These are phyloP conservation scores for Wickerhamiella dianesei DNA, from an alignment of 805 yeast genomes.

Conservation along the genomic window DNA sequence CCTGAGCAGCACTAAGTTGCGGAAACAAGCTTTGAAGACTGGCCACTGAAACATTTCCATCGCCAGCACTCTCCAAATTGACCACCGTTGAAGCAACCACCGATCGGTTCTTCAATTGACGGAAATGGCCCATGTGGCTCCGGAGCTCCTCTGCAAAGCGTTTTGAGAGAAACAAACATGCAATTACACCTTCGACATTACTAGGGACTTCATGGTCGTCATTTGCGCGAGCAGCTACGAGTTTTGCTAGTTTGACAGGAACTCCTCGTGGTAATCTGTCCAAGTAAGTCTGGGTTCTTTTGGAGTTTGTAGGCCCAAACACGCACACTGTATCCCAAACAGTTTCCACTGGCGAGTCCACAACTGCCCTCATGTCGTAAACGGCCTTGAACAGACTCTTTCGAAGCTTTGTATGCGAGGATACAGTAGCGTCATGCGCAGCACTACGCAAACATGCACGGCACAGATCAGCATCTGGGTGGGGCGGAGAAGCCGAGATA, in stretches of 20 bases:
- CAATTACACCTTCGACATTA: background rate
- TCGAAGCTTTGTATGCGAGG: slow-evolving; percentile 4
- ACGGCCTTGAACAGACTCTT: slow-evolving; percentile 8
- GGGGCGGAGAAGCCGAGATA: background rate
- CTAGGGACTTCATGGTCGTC: background rate
- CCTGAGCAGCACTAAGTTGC: slow-evolving; percentile 34
- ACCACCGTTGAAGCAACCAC: background rate
- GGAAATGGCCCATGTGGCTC: background rate
- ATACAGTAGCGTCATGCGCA: background rate
- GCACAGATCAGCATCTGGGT: background rate
- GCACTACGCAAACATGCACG: slow-evolving; percentile 2
- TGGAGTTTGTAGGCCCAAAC: slow-evolving; percentile 18
- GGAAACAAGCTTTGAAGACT: slow-evolving; percentile 41
- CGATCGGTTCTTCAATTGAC: background rate
- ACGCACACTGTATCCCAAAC: slow-evolving; percentile 18
- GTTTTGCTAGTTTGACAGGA: slow-evolving; percentile 10
- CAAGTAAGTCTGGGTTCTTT: slow-evolving; percentile 5
- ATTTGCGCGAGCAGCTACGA: background rate
- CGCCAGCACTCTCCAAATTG: background rate
- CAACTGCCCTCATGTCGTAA: slow-evolving; percentile 3
- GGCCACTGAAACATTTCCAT: background rate
- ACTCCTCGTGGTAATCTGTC: slow-evolving; percentile 9
- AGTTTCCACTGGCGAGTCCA: slow-evolving; percentile 15
- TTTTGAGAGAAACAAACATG: background rate
- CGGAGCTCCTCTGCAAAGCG: background rate